A percentile compares a stretch with the other conserved stretches of the same genome.
These are phyloP conservation scores for Thozetella sp. DNA, from an alignment of 495 filamentous ascomycete genomes.

Conservation along the genomic window DNA sequence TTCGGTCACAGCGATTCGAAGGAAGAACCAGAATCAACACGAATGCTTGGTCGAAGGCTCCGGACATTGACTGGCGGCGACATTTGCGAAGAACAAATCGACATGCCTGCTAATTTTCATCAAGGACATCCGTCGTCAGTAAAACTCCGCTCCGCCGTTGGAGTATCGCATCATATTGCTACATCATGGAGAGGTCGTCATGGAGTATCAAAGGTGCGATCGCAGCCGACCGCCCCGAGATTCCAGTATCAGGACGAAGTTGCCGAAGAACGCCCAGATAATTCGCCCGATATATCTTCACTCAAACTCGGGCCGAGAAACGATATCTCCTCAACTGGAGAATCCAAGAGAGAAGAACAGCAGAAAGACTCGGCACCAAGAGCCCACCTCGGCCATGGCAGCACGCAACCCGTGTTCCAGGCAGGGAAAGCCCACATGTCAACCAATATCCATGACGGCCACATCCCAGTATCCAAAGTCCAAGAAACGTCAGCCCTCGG, in stretches of 20 bases:
- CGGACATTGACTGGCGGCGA: constrained; percentile 26
- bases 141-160: constrained; percentile 32
- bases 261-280: too few relatives aligned
- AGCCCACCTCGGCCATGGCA: neutral
- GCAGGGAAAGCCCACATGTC: neutral
- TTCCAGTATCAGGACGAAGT: constrained; percentile 8
- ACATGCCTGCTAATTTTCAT: constrained; percentile 28
- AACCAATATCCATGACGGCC: neutral
- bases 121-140: constrained; percentile 22
- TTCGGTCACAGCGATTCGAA: constrained; percentile 15
- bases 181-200: neutral
- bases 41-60: constrained; percentile 18
- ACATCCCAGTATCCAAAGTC: constrained; percentile 9
- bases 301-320: too few relatives aligned
- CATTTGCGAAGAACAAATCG: constrained; percentile 22
- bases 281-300: too few relatives aligned
- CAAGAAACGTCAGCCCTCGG: neutral
- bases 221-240: constrained; percentile 5
- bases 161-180: constrained; percentile 3
- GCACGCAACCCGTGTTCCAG: too few relatives aligned
- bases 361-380: too few relatives aligned
- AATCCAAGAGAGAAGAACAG: too few relatives aligned
- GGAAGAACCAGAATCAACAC: neutral
- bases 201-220: constrained; percentile 11
- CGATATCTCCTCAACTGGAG: neutral